Conservation (phyloP, 129 eudicot species). For the Silybum marianum region DNA sequence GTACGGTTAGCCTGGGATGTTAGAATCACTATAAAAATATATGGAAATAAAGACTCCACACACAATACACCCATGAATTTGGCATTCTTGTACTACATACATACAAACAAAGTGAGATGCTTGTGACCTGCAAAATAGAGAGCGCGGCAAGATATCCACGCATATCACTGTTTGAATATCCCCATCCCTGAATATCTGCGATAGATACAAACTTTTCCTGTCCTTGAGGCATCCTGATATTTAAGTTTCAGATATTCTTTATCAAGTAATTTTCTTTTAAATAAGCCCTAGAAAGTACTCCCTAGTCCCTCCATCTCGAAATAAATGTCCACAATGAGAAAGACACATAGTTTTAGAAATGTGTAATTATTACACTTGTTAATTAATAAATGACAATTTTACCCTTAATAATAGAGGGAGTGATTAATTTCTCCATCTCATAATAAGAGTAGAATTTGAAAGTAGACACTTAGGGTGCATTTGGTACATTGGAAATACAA, state of each 20-base stretch:
- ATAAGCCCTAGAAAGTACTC: conserved; percentile 1
- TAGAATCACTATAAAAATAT: neutral
- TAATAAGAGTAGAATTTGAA: neutral
- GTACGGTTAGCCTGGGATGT: too few species aligned
- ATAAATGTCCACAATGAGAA: neutral
- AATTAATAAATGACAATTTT: neutral
- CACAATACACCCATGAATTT: neutral
- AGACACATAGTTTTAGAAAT: neutral
- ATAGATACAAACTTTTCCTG: conserved; percentile 79
- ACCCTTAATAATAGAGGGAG: neutral
- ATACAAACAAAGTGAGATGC: conserved; percentile 9
- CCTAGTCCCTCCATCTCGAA: neutral
- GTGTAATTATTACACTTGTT: neutral
- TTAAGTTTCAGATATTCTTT: neutral
- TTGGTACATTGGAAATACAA: too few species aligned
- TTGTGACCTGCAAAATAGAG: conserved; percentile 68
- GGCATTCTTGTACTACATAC: neutral
- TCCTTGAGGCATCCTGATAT: conserved; percentile 77
- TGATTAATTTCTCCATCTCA: neutral
- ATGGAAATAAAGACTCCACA: conserved; percentile 1
- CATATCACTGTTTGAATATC: conserved; percentile 74
- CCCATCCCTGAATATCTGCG: conserved; percentile 84
- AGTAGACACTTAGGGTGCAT: neutral
- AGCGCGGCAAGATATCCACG: conserved; percentile 85
- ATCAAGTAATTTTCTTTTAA: neutral